Evolutionary conservation across 495 filamentous ascomycete species (phyloP), one percentile per base, ranked within the genome.

Genomic region (Aspergillus mulundensis): DNA sequence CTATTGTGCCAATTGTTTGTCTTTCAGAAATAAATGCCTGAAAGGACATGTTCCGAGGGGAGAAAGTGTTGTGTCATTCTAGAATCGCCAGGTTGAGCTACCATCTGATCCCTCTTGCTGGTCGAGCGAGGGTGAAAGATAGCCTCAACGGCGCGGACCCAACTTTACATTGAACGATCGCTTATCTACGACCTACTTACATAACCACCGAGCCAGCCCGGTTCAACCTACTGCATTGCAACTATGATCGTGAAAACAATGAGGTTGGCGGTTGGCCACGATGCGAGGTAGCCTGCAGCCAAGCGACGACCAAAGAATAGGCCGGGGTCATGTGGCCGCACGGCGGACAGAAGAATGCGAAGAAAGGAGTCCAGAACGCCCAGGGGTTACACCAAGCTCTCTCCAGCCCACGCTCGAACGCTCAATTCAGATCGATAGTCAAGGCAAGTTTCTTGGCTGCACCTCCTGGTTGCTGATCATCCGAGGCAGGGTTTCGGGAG

Each of bases 391-490:
- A 57, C 54, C 20, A 48, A 44, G 24, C 38, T 45, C 25, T 50
- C 18, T 59, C 40, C 45, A 32, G 34, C 23, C 16, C 43, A 40
- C 38, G 49, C 30, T 20, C 42, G 32, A 19, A 16, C n/a, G 20
- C 52, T 40, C 53, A 21, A 43, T 53, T 47, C 30, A 47, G 55
- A 38, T 56, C 62, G 56, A 60, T 65, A 65, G 51, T 60, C 57
- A 54, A 39, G 53, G 57, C 57, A 59, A 50, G 61, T 63, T 58
- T 58, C 63, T 62, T 61, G 62, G 64, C 61, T 61, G 53, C 54
- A 59, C 60, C 66, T 63, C 69, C 66, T 72, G 61, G 68, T 60
- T 59, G 69, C 61, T 67, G 71, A 74, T 73, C 70, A 65, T 67
- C 71, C 68, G 69, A 71, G 66, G 66, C 62, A 68, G 62, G 61